Evolutionary conservation across 805 yeast species (phyloP).

Genomic region (Peterozyma xylosa): DNA sequence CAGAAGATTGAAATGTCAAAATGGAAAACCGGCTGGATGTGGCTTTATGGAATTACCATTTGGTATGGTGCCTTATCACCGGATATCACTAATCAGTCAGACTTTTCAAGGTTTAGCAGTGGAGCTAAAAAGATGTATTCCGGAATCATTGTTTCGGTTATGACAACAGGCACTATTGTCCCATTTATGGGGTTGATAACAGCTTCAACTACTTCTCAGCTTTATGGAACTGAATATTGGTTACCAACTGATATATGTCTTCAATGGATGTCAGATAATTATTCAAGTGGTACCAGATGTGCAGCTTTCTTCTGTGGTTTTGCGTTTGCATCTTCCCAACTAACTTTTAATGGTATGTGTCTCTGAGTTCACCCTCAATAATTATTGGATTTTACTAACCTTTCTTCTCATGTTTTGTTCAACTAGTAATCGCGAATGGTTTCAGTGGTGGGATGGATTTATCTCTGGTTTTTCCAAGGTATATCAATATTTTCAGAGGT

Average conservation of each 20-base stretch:
- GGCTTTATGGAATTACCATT: constrained; percentile 29
- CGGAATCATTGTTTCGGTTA: constrained; percentile 9
- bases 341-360: constrained; percentile 22
- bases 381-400: too few relatives aligned
- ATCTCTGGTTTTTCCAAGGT: constrained; percentile 39
- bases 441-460: constrained; percentile 43
- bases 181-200: constrained; percentile 38
- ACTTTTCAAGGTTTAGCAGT: constrained; percentile 23
- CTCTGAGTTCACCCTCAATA: too few relatives aligned
- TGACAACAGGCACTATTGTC: constrained; percentile 28
- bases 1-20: constrained; percentile 9
- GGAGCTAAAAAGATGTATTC: constrained; percentile 3
- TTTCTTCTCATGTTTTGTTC: too few relatives aligned
- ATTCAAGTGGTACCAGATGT: constrained; percentile 31
- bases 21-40: constrained; percentile 26
- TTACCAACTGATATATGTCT: constrained; percentile 32
- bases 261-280: constrained; percentile 31
- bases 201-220: constrained; percentile 33
- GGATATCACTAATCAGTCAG: constrained; percentile 28
- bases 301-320: constrained; percentile 39
- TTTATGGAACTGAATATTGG: constrained; percentile 33
- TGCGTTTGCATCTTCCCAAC: constrained; percentile 27
- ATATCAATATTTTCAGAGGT: constrained; percentile 37
- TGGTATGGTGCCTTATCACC: constrained; percentile 31
- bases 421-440: constrained; percentile 25